Evolutionary conservation across 2,329 filamentous ascomycete genomes (phyloP), one percentile per base, ranked within the genome.

Genomic region (Colletotrichum shisoi): DNA sequence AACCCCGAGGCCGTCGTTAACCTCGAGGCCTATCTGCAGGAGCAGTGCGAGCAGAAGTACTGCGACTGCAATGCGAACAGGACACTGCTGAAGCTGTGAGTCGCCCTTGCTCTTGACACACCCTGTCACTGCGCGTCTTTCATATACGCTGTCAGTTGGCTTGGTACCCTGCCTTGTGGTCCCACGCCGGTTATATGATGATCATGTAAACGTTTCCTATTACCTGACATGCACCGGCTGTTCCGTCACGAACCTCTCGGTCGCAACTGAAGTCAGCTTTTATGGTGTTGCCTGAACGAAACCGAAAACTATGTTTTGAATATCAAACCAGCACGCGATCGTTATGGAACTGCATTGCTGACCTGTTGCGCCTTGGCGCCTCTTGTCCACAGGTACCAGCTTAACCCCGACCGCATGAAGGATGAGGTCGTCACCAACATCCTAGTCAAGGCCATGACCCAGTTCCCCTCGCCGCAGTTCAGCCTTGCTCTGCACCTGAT

Each of bases 381-480:
- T 67, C 67, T 70, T 66, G 57, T 54, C 51, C 37, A 69, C 74
- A 99, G 95, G 72, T 99, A 99, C 87, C 96, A 99, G 84, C 97
- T 99, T 84, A 99, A 99, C 88, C 95, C 95, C 59, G 94, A 98
- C 84, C 92, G 97, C 74, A 89, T 94, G 77, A 94, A 95, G 84
- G 92, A 97, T 77, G 95, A 99, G 81, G 93, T 94, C 76, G 93
- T 95, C 80, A 98, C 95, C 85, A 98, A 98, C 87, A 91, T 98
- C 83, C 93, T 99, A 79, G 94, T 96, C 85, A 99, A 98, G 86
- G 87, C 94, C 72, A 89, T 99, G 78, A 97, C 94, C 73, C 92
- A 97, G 82, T 99, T 99, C 85, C 95, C 95, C 71, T 94, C 92
- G 21, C 89, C 95, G 51, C 94, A 98, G 80, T 99, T 98, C 88